Base-by-base conservation (phyloP, 2,329 filamentous ascomycete genomes). In the Massarina eburnea region DNA sequence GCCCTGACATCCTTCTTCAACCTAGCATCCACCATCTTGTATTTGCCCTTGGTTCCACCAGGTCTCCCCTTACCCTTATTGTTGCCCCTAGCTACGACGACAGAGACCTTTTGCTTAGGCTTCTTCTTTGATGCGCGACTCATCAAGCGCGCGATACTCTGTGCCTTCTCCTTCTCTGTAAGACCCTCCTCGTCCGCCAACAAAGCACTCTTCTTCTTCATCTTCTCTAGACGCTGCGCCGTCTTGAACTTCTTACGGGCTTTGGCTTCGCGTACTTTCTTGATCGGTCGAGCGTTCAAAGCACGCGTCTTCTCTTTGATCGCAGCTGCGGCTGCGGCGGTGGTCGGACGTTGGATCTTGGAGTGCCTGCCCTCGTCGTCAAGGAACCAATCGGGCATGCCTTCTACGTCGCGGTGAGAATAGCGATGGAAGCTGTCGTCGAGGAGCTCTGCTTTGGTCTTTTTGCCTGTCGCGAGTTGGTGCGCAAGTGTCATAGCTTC, bases 401-500 rank as follows among this genome's bases (percentile, higher is more conserved):
- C 91, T 55, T 97, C 92, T 4, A 84, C 80, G 66, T 97, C 92
- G 41, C 91, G 89, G 76, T 96, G 91, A 2, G 91, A 83, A 67
- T 87, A 89, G 70, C 90, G 94, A 77, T 96, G 96, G 80, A 94
- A 99, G 32, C 85, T 86, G 51, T 97, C 92, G 63, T 99, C 95
- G 36, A 92, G 76, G 4, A 96, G 76, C 58, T 96, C 89, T 44
- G 86, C 73, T 36, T 82, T 86, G 1, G 85, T 88, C 70, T 86
- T 91, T 66, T 92, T 81, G 35, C 92, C 92, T 0, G 87, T 90
- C 3, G 91, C 94, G 48, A 99, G 85, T 64, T 90, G 83, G 55
- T 97, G 94, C 1, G 94, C 95, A 14, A 99, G 80, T 0, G 92
- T 95, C 94, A 99, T 99, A 54, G 95, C 94, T 76, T 99, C 94